phyloP scores from a whole-genome alignment of 176 grass and related monocot species.

The Eremochloa ophiuroides region DNA sequence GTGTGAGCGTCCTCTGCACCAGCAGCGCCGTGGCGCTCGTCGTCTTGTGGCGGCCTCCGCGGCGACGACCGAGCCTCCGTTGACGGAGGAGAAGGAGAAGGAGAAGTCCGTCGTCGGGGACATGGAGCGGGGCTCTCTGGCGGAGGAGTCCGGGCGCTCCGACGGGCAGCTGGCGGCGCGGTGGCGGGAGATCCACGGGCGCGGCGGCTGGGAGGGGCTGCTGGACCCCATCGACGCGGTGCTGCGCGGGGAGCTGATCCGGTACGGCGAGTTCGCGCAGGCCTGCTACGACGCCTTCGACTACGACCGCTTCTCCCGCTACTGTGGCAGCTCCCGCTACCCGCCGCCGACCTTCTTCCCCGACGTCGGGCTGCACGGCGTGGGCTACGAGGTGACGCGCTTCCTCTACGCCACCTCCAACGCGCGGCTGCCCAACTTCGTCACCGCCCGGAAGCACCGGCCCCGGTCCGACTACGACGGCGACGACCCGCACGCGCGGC shows the following conservation, averaged over 20 bases:
- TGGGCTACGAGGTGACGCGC: conserved; percentile 43
- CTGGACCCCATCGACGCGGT: conserved; percentile 56
- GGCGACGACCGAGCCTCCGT: background rate
- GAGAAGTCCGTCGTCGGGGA: background rate
- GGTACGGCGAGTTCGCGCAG: conserved; percentile 71
- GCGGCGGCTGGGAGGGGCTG: conserved; percentile 41
- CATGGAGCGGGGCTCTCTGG: background rate
- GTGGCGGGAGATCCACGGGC: conserved; percentile 68
- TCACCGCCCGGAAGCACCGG: background rate
- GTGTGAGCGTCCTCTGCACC: background rate
- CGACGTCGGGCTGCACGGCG: conserved; percentile 20
- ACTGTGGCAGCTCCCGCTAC: conserved; percentile 57
- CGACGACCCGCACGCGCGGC: background rate
- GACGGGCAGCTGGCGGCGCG: conserved; percentile 26
- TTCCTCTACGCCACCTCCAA: conserved; percentile 51
- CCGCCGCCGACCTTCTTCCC: conserved; percentile 27
- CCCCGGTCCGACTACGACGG: background rate
- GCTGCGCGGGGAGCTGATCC: no score
- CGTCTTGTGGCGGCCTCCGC: background rate
- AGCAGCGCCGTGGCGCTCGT: background rate
- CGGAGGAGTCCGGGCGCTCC: background rate
- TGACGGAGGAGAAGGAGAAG: no score
- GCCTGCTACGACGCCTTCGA: conserved; percentile 70
- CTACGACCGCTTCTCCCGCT: conserved; percentile 48
- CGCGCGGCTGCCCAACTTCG: conserved; percentile 1